phyloP scores from a whole-genome alignment of 495 filamentous ascomycete genomes.

The Penicillium soppii region DNA sequence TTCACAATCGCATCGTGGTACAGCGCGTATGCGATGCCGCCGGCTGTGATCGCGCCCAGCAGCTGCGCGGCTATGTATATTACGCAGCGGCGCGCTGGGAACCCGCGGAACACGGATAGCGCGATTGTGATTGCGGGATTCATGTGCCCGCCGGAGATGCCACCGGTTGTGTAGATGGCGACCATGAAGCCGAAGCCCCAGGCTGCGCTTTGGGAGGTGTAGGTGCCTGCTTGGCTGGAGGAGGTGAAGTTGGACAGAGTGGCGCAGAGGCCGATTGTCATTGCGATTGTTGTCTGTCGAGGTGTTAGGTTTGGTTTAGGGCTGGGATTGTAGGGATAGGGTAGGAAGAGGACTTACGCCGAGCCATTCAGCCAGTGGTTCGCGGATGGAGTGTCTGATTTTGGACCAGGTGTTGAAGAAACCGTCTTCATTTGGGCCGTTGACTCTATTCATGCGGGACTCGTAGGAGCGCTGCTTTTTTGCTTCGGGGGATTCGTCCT shows the following conservation, averaged over 20 bases:
- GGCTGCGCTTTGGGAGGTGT: conserved; percentile 18
- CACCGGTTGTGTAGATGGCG: conserved; percentile 53
- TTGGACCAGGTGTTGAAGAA: conserved; percentile 26
- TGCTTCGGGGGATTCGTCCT: background rate
- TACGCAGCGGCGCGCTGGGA: conserved; percentile 47
- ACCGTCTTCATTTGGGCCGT: conserved; percentile 4
- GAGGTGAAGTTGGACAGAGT: conserved; percentile 8
- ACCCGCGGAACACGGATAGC: conserved; percentile 53
- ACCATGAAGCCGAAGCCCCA: conserved; percentile 47
- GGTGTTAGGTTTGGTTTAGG: background rate
- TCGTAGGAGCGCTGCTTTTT: background rate
- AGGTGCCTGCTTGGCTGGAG: conserved; percentile 11
- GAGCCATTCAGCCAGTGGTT: conserved; percentile 27
- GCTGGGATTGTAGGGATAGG: background rate
- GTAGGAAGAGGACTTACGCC: conserved; percentile 22
- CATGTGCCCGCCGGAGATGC: conserved; percentile 54
- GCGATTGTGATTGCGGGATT: conserved; percentile 58
- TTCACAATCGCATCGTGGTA: conserved; percentile 42
- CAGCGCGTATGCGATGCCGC: conserved; percentile 44
- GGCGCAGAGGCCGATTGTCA: conserved; percentile 24
- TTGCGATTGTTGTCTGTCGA: conserved; percentile 19
- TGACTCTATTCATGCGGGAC: background rate
- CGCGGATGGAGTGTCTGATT: conserved; percentile 15
- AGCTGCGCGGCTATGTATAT: conserved; percentile 48
- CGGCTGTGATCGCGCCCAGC: conserved; percentile 46